These are phyloP conservation scores for Lodderomyces jiufengensis DNA, from an alignment of 1,139 yeast genomes.

Conservation along the genomic window DNA sequence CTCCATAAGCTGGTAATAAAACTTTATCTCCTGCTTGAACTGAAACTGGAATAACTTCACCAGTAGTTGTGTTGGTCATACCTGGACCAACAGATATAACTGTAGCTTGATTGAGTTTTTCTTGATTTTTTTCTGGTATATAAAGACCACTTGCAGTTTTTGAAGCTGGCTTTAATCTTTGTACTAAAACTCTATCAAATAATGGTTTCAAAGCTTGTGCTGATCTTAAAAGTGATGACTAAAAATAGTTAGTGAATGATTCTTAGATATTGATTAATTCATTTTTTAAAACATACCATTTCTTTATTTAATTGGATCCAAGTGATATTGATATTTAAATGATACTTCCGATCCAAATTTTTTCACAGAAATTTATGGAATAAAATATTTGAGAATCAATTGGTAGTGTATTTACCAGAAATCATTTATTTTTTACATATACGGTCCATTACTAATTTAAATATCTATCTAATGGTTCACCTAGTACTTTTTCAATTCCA, in stretches of 20 bases:
- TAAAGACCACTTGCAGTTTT: slow-evolving; percentile 93
- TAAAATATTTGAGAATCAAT: not conserved
- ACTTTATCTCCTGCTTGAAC: slow-evolving; percentile 91
- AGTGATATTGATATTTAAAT: not conserved
- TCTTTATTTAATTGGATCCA: not conserved
- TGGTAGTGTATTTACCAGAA: too few relatives aligned
- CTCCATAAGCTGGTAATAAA: slow-evolving; percentile 86
- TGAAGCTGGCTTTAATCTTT: slow-evolving; percentile 87
- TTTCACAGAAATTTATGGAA: slow-evolving; percentile 8
- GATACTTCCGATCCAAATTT: too few relatives aligned
- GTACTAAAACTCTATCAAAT: slow-evolving; percentile 92
- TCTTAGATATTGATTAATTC: not conserved
- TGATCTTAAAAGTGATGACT: slow-evolving; percentile 56
- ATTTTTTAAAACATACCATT: slow-evolving; percentile 3
- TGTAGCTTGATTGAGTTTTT: slow-evolving; percentile 80
- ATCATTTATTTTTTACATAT: slow-evolving; percentile 2
- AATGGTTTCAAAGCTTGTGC: slow-evolving; percentile 88
- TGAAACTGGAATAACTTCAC: slow-evolving; percentile 65
- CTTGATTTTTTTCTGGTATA: slow-evolving; percentile 95
- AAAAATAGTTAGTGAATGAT: not conserved
- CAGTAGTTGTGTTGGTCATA: slow-evolving; percentile 55
- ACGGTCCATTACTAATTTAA: slow-evolving; percentile 44
- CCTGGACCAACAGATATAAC: slow-evolving; percentile 88
- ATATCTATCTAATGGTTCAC: slow-evolving; percentile 92
- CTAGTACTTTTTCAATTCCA: slow-evolving; percentile 86